Percentiles rank a stretch among this genome's conserved stretches.
phyloP scores from a whole-genome alignment of 768 basidiomycete species.

The Gloeophyllum trabeum region DNA sequence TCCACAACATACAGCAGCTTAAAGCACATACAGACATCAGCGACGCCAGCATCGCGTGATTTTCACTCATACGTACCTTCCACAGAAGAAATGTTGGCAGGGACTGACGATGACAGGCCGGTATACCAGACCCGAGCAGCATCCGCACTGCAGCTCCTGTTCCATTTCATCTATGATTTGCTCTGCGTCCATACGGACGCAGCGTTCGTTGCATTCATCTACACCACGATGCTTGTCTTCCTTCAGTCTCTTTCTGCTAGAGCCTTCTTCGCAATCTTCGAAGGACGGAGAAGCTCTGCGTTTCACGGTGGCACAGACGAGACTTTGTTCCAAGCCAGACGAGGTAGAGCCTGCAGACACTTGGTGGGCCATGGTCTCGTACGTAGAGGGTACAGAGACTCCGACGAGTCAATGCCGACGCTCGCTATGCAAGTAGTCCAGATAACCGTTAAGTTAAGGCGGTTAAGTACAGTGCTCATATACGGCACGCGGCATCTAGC shows the following conservation, averaged over 20 bases:
- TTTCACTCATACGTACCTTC: slow-evolving; percentile 40
- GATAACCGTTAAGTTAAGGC: too few relatives aligned
- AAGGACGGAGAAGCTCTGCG: slow-evolving; percentile 53
- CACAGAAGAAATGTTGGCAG: slow-evolving; percentile 88
- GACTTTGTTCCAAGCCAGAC: too few relatives aligned
- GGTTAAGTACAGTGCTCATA: too few relatives aligned
- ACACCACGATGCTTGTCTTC: too few relatives aligned
- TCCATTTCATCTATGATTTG: slow-evolving; percentile 50
- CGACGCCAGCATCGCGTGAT: background rate
- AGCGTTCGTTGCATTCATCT: too few relatives aligned
- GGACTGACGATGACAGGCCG: slow-evolving; percentile 73
- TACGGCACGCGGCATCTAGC: too few relatives aligned
- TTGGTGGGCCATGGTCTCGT: too few relatives aligned
- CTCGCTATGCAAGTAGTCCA: too few relatives aligned
- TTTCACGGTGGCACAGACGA: slow-evolving; percentile 37
- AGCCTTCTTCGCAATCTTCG: slow-evolving; percentile 32
- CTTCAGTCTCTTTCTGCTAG: slow-evolving; percentile 51
- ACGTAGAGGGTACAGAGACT: too few relatives aligned
- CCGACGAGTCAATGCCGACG: too few relatives aligned
- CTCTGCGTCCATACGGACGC: slow-evolving; percentile 13
- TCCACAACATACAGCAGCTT: slow-evolving; percentile 78
- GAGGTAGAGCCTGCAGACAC: too few relatives aligned
- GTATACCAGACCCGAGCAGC: slow-evolving; percentile 76
- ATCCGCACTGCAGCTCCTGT: slow-evolving; percentile 76
- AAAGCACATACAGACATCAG: slow-evolving; percentile 5